Base-by-base conservation (phyloP, 2,329 filamentous ascomycete species). In the Exophiala mesophila region DNA sequence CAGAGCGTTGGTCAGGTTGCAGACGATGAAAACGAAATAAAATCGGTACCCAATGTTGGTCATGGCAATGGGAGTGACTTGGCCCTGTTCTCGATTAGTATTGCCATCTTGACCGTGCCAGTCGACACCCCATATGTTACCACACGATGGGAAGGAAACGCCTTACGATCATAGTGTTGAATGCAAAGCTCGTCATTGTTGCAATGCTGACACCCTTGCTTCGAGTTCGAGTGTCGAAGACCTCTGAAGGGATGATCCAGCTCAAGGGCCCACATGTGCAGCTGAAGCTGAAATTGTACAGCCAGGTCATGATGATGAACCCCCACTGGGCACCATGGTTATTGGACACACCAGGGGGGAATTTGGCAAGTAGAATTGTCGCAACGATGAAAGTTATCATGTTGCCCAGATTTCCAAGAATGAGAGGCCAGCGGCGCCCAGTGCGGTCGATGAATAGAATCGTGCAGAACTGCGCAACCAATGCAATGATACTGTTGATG, bases 251-350 rank as follows among this genome's bases (percentile, higher is more conserved):
- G 23, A 72, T 68, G 41, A 77, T 76, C 73, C 74, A 78, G 15
- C 74, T 71, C 1, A 88, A 64, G 0, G 84, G 83, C 16, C 84
- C 84, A 45, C 81, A 85, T 2, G 82, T 83, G 23, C 74, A 73
- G 3, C 74, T 82, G 70, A 87, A 88, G 30, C 73, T 82, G 67
- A 88, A 83, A 65, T 89, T 88, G 71, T 86, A 89, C 1, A 85
- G 60, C 85, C 85, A 89, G 1, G 84, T 89, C 55, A 80, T 74
- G 42, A 77, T 70, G 48, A 89, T 89, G 63, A 89, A 90, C 1
- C 78, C 83, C 81, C 82, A 86, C 5, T 73, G 72, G 1, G 82
- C 82, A 4, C 69, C 66, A 29, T 63, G 64, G 45, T 78, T 78
- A 44, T 70, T 65, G 34, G 61, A 63, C 1, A 61, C 62, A 2